Conservation (phyloP, 2,329 filamentous ascomycete genomes). For the Blumeria graminis region DNA sequence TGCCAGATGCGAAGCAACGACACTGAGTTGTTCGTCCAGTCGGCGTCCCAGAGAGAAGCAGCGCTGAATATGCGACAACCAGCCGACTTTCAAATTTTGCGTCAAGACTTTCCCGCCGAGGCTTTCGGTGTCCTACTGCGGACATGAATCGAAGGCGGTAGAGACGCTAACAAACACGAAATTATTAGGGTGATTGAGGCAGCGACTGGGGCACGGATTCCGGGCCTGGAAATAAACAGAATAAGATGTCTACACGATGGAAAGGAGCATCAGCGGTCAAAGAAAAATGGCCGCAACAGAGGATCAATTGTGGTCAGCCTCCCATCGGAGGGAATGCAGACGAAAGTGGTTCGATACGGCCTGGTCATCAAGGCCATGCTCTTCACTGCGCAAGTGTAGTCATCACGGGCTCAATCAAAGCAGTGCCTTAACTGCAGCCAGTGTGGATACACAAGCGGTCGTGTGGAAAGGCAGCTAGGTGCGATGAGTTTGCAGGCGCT, state of each 20-base stretch:
- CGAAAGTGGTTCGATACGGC: not conserved
- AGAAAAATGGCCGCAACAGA: not conserved
- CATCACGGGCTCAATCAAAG: not conserved
- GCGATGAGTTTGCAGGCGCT: not conserved
- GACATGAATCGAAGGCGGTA: not conserved
- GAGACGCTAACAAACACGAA: not conserved
- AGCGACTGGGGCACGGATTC: not conserved
- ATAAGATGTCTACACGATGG: not conserved
- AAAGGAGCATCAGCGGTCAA: not conserved
- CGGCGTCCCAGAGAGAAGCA: too few species aligned
- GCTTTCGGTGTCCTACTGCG: not conserved
- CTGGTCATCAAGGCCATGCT: not conserved
- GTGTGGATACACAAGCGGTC: not conserved
- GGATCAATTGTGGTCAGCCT: not conserved
- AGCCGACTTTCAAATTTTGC: not conserved
- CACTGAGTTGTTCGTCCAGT: not conserved
- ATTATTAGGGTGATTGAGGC: not conserved
- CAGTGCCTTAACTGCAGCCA: not conserved
- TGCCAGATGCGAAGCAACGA: not conserved
- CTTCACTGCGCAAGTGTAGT: not conserved
- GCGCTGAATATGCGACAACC: too few species aligned
- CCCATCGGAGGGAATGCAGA: not conserved
- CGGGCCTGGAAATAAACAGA: not conserved
- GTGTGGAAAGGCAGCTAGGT: not conserved
- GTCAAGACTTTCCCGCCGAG: not conserved